Conservation (phyloP, 768 basidiomycete species). For the Leccinum aurantiacum region DNA sequence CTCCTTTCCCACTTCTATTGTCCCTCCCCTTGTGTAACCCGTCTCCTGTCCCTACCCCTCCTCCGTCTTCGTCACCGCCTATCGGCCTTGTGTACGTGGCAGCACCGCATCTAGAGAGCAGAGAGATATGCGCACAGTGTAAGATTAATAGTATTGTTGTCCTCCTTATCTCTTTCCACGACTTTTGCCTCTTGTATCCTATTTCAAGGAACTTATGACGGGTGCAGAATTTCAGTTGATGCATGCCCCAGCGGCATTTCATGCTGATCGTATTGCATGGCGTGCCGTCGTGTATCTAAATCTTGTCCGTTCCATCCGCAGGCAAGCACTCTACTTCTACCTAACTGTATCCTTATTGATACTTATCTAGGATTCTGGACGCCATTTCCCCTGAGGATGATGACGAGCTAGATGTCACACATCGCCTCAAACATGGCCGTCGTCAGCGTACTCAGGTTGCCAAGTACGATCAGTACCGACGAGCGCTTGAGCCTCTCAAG, state of each 20-base stretch:
- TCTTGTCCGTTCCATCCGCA: constrained; percentile 76
- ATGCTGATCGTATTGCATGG: constrained; percentile 81
- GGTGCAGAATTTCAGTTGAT: constrained; percentile 77
- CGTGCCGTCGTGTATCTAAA: constrained; percentile 87
- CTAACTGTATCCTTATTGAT: constrained; percentile 3
- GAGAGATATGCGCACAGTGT: constrained; percentile 4
- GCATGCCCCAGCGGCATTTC: constrained; percentile 75
- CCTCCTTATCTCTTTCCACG: constrained; percentile 3
- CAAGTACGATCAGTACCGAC: constrained; percentile 62
- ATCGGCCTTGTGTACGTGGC: constrained; percentile 1
- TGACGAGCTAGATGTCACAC: constrained; percentile 52
- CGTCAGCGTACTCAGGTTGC: constrained; percentile 50
- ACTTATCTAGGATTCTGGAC: constrained; percentile 60
- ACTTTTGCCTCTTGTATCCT: constrained; percentile 1
- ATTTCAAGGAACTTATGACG: constrained; percentile 19
- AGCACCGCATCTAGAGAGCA: constrained; percentile 1
- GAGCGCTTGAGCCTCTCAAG: constrained; percentile 63
- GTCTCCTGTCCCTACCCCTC: background rate
- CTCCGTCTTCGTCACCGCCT: background rate
- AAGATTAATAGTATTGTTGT: constrained; percentile 1
- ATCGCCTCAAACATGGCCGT: constrained; percentile 44
- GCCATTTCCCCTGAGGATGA: constrained; percentile 66
- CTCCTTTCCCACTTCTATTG: constrained; percentile 9
- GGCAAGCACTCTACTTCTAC: constrained; percentile 42
- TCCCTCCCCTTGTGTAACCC: background rate